Evolutionary conservation across 2,329 filamentous ascomycete genomes (phyloP), one percentile per base, ranked within the genome.

Genomic region (Sarocladiaceae sp.): DNA sequence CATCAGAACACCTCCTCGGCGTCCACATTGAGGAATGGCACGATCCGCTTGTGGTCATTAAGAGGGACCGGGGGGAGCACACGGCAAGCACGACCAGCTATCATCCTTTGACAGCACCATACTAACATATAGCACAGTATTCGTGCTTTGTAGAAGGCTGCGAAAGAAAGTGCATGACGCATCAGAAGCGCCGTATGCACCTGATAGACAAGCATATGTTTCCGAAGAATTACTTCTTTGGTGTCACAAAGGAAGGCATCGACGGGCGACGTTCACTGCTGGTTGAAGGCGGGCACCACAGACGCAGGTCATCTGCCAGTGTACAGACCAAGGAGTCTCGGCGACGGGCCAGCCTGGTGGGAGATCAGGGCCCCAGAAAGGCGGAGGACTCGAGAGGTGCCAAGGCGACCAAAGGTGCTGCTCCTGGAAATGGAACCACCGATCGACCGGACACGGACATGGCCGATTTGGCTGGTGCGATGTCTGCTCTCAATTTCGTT

Each of bases 191-290:
- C 34, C 77, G 87, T 26, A 79, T 88, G 60, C 91, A 98, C 69
- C 73, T 95, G 52, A 88, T 95, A 53, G 90, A 95, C 69, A 96
- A 95, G 67, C 93, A 98, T 64, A 76, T 83, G 66, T 98, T 93
- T 58, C 91, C 90, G 10, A 81, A 79, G 59, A 85, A 87, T 55
- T 95, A 89, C 65, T 91, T 94, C 63, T 95, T 94, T 56, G 80
- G 81, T 41, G 78, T 97, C 43, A 84, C 94, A 3, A 87, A 89
- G 52, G 81, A 88, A 49, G 93, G 93, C n/a, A 86, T 96, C 48
- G 91, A 96, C 57, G 83, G 83, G 39, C 79, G 87, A 43, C 81
- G 73, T 33, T 95, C 88, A 15, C 80, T 98, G 65, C 70, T 97
- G 11, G 70, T 79, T 40, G 75, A 82, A n/a, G 62, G 66, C 10